Base-by-base conservation (phyloP, 2,329 filamentous ascomycete species). In the Neonectria ditissima region DNA sequence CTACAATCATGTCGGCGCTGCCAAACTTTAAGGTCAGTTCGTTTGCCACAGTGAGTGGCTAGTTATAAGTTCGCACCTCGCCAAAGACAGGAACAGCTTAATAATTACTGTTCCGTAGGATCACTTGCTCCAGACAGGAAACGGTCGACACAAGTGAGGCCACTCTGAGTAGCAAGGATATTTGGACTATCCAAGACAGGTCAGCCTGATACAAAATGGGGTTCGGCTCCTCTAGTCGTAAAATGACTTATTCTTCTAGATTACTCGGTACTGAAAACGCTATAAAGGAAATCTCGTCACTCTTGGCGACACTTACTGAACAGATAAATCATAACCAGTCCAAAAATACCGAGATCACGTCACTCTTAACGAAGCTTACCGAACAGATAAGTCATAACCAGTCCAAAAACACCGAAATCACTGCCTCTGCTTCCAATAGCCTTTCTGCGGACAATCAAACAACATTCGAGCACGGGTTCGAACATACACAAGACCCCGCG, bases 1-100 rank as follows among this genome's bases (percentile, higher is more conserved):
- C 22, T 45, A 6, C 47, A 51, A 18, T 59, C 55, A 18, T 59
- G 55, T 14, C 37, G 55, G 41, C 47, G 48, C 7, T 59, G 55
- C 9, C 47, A 59, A 7, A 52, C 47, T 2, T 24, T 59, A 11
- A 59, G 55, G 55, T 58, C 0, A 28, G 30, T 37, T 18, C 16
- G 6, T 16, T 10, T 8, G 13, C 32, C 14, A n/a, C 13, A 16
- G 14, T 5, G 6, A 7, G 1, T 16, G 32, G 13, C 10, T 5
- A 26, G 6, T 26, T 26, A 34, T 34, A 1, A 14, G 5, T 47
- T 30, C 14, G 4, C 14, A 18, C 9, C 45, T n/a, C 16, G 14
- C 16, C 14, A n/a, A n/a, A n/a, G 2, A 11, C 10, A 3, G 14
- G 8, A 5, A 3, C 2, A 26, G 30, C 24, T 18, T n/a, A 8